phyloP scores from a whole-genome alignment of 164 flowering plant species.

The Tetrastigma voinierianum region DNA sequence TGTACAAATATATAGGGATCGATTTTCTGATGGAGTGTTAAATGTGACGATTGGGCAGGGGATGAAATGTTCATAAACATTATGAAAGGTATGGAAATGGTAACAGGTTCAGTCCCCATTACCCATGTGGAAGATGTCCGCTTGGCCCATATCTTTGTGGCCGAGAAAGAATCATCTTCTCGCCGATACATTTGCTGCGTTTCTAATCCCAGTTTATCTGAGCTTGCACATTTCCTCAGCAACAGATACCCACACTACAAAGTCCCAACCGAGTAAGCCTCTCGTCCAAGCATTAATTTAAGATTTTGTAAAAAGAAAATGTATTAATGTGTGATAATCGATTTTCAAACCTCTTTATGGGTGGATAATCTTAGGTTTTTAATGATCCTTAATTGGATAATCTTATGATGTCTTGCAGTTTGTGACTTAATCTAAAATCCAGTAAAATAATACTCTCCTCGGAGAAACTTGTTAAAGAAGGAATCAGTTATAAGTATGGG shows the following conservation, averaged over 20 bases:
- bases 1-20: too few relatives aligned
- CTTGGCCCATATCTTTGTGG: conserved; percentile 67
- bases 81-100: conserved; percentile 68
- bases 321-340: too few relatives aligned
- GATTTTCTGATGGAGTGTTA: too few relatives aligned
- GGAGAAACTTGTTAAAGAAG: conserved; percentile 62
- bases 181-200: conserved; percentile 73
- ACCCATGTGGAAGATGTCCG: conserved; percentile 74
- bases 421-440: conserved; percentile 57
- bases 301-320: too few relatives aligned
- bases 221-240: conserved; percentile 65
- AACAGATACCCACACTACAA: conserved; percentile 59
- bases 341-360: too few relatives aligned
- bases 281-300: neutral
- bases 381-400: too few relatives aligned
- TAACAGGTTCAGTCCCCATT: too few relatives aligned
- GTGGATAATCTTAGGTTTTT: too few relatives aligned
- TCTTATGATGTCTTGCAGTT: conserved; percentile 37
- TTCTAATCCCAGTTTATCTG: conserved; percentile 51
- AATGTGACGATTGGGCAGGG: conserved; percentile 36
- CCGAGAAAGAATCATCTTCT: conserved; percentile 69
- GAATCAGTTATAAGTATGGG: conserved; percentile 70
- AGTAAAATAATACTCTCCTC: conserved; percentile 63
- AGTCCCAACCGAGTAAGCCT: conserved; percentile 63
- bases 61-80: conserved; percentile 45